Evolutionary conservation across 768 basidiomycete species (phyloP), one percentile per base, ranked within the genome.

Genomic region (Trametes cingulata): DNA sequence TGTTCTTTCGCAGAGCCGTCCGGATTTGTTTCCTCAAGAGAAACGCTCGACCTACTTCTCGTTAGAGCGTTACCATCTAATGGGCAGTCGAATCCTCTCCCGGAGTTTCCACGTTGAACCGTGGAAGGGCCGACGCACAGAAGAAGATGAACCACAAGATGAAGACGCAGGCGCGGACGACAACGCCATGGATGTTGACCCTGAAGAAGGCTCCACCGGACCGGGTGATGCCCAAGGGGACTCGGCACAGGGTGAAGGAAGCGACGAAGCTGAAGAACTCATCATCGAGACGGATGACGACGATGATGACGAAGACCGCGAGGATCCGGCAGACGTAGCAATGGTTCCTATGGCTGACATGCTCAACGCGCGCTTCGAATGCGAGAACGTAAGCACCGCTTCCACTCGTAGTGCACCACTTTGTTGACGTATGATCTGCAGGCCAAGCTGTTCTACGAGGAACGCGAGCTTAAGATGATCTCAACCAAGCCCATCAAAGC

Each of bases 331-430:
- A 10, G 85, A 90, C 62, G 85, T 91, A 10, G 85, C 90, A 2
- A 95, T 98, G 94, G 90, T 98, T 4, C 95, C 96, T 0, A 86
- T 98, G 77, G 97, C 97, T 3, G 97, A 99, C 73, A 85, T 98
- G 77, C 77, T 99, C 49, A 99, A 99, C 68, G 97, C 96, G 12
- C 83, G 87, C 53, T 91, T 85, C 71, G 87, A 84, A 8, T 82
- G 82, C 39, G 90, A 94, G 71, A 98, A 98, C 63, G 95, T 93
- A 67, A 62, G 86, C 22, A 6, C 33, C 17, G 20, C 39, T 12
- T 0, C 25, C 13, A 22, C 35, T 25, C 10, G 10, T 10, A 27
- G 42, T 24, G 35, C 20, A 46, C 17, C n/a, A 13, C 17, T 36
- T 22, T 17, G n/a, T 27, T 25, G 2, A 37, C n/a, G 55, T 41